These are phyloP conservation scores for Parmales sp. DNA, from an alignment of 108 stramenopile genomes.

Conservation along the genomic window DNA sequence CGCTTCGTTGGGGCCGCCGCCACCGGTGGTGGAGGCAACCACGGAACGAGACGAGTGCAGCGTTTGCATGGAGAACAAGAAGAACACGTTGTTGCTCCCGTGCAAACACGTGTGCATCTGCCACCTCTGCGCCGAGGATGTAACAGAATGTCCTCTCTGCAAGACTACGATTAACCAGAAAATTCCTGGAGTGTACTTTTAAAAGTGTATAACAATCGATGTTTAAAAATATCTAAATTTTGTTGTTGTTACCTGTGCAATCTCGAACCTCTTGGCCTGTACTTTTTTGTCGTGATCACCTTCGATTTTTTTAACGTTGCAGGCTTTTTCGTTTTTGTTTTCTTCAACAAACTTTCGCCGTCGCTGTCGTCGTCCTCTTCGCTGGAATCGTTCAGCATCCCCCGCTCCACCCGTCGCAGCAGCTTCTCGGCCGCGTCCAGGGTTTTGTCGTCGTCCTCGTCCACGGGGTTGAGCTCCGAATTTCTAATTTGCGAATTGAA, in stretches of 20 bases:
- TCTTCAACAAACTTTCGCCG: not conserved
- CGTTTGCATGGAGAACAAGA: no score
- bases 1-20: no score
- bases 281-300: not conserved
- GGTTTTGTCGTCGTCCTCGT: constrained; percentile 22
- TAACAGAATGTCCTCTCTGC: no score
- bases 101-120: no score
- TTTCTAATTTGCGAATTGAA: not conserved
- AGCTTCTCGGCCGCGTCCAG: not conserved
- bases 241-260: not conserved
- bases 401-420: not conserved
- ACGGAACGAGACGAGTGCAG: no score
- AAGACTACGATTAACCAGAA: no score
- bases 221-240: not conserved
- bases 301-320: not conserved
- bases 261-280: not conserved
- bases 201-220: not conserved
- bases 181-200: not conserved
- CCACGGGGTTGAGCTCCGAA: not conserved
- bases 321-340: not conserved
- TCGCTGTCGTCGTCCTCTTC: not conserved
- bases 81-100: no score
- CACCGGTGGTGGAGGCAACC: no score
- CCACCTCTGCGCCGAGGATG: no score
- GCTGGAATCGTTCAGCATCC: not conserved